These are phyloP conservation scores for Hyphodiscus hymeniophilus DNA, from an alignment of 495 filamentous ascomycete genomes.

Conservation along the genomic window DNA sequence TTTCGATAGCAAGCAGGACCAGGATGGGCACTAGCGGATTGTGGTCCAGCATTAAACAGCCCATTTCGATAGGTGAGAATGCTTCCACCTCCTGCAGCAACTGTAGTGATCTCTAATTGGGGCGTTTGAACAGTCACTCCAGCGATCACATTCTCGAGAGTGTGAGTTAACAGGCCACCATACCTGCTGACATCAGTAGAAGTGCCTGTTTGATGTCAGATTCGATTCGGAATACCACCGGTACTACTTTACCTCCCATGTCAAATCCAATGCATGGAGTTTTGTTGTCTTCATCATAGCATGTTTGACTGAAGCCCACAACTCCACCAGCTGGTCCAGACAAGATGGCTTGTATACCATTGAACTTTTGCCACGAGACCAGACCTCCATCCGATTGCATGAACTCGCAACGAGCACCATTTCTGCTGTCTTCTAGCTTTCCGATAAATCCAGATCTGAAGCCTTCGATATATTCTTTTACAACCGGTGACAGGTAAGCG, in stretches of 20 bases:
- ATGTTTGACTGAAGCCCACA: constrained; percentile 28
- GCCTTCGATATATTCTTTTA: constrained; percentile 23
- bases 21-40: constrained; percentile 29
- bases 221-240: too few relatives aligned
- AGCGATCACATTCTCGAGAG: constrained; percentile 26
- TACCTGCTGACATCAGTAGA: constrained; percentile 28
- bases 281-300: constrained; percentile 18
- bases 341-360: constrained; percentile 49
- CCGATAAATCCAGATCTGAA: constrained; percentile 43
- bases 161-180: constrained; percentile 26
- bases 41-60: constrained; percentile 32
- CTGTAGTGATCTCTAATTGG: constrained; percentile 30
- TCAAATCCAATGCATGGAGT: constrained; percentile 10
- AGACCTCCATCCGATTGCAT: constrained; percentile 25
- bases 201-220: too few relatives aligned
- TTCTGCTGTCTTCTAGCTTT: constrained; percentile 21
- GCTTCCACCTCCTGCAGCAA: constrained; percentile 36
- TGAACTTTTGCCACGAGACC: constrained; percentile 33
- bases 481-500: constrained; percentile 27
- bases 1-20: constrained; percentile 32
- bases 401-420: constrained; percentile 25
- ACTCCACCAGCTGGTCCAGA: constrained; percentile 53
- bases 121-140: constrained; percentile 28
- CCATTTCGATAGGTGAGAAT: constrained; percentile 31
- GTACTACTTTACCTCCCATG: too few relatives aligned